Conservation (phyloP, 768 basidiomycete genomes). For the Lactarius hatsudake region DNA sequence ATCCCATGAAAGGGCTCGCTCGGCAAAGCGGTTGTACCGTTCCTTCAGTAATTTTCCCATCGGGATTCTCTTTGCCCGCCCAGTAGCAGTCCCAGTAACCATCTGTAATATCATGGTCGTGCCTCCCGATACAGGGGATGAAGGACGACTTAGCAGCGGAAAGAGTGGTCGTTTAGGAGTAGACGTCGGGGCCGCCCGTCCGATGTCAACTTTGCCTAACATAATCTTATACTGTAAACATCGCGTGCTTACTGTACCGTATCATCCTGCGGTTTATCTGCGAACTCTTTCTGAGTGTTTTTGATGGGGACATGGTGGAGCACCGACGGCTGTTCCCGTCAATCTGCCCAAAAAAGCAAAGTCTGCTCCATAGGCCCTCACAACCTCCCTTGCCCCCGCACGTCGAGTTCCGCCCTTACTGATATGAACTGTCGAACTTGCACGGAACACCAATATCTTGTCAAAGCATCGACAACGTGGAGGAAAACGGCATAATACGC, state of each 20-base stretch:
- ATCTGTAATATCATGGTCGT: neutral
- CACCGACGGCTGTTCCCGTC: neutral
- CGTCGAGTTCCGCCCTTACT: neutral
- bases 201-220: neutral
- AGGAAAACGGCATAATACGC: neutral
- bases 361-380: neutral
- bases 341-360: neutral
- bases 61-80: neutral
- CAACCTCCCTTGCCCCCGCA: neutral
- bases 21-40: neutral
- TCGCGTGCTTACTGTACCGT: too few species aligned
- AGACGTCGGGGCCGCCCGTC: neutral
- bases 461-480: neutral
- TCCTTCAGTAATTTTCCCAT: neutral
- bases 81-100: neutral
- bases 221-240: neutral
- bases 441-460: neutral
- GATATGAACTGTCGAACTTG: neutral
- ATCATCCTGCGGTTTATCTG: constrained; percentile 18
- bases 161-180: neutral
- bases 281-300: neutral
- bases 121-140: constrained; percentile 7
- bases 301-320: neutral
- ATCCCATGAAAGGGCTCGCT: neutral
- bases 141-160: neutral